phyloP scores from a whole-genome alignment of 2,329 filamentous ascomycete species.

The Colletotrichum magnum region DNA sequence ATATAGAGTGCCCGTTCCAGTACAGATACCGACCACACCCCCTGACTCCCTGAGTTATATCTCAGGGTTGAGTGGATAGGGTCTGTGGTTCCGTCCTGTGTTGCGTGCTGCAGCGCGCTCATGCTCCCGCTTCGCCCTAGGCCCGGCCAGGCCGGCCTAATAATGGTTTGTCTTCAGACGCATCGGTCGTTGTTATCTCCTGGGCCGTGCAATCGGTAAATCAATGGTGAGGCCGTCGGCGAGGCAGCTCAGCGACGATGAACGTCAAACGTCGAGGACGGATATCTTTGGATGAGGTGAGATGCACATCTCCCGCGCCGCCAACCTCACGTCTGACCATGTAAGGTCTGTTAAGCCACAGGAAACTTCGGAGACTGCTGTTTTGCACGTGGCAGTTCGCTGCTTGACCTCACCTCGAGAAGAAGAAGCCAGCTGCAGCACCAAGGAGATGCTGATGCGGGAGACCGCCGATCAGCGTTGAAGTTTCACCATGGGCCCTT shows the following conservation, averaged over 20 bases:
- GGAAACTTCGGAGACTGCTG: constrained; percentile 16
- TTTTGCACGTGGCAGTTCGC: constrained; percentile 16
- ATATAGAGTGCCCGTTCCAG: constrained; percentile 1
- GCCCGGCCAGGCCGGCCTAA: constrained; percentile 11
- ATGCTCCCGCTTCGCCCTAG: constrained; percentile 19
- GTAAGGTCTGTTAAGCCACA: constrained; percentile 9
- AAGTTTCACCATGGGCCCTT: constrained; percentile 31
- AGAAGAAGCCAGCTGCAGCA: constrained; percentile 5
- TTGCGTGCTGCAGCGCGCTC: constrained; percentile 24
- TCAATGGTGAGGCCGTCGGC: background rate
- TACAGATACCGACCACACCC: too few relatives aligned
- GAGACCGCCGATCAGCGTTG: constrained; percentile 27
- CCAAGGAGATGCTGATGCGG: constrained; percentile 20
- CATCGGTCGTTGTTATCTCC: constrained; percentile 8
- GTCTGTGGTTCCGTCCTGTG: constrained; percentile 24
- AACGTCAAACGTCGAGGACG: background rate
- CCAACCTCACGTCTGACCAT: constrained; percentile 6
- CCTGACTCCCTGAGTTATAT: background rate
- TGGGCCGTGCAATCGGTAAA: background rate
- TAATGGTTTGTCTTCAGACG: constrained; percentile 17
- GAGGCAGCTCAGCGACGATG: constrained; percentile 1
- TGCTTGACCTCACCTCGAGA: background rate
- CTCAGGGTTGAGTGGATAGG: constrained; percentile 12
- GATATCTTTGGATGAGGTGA: background rate
- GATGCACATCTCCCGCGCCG: background rate